Conservation (phyloP, 257 asterid genomes). For the Solanum megistacrolobum region DNA sequence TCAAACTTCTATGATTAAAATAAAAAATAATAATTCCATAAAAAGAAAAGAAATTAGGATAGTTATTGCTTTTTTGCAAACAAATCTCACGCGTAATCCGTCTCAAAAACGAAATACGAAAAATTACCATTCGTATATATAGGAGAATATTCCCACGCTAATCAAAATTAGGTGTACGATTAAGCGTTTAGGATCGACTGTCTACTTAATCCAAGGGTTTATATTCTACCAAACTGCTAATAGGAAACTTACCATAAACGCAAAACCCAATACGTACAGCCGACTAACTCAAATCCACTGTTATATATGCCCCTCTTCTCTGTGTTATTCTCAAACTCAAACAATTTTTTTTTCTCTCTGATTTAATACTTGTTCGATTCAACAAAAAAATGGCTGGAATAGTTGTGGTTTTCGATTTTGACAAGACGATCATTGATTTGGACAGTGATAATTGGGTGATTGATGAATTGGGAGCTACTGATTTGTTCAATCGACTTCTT, state of each 20-base stretch:
- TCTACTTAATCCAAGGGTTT: constrained; percentile 17
- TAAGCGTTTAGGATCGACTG: not conserved
- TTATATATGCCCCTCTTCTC: not conserved
- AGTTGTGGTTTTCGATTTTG: constrained; percentile 30
- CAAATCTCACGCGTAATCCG: too few species aligned
- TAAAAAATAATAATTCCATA: too few species aligned
- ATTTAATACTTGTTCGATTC: not conserved
- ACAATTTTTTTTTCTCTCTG: too few species aligned
- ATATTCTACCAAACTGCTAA: not conserved
- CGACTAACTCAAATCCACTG: not conserved
- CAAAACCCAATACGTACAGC: too few species aligned
- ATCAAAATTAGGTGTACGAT: not conserved
- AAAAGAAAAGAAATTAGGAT: too few species aligned
- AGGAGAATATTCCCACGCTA: not conserved
- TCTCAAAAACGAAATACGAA: too few species aligned
- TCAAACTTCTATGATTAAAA: too few species aligned
- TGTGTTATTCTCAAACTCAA: not conserved
- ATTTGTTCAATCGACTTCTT: constrained; percentile 22
- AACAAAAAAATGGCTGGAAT: constrained; percentile 6
- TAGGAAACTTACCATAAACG: too few species aligned
- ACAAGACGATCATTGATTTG: constrained; percentile 24
- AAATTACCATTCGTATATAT: too few species aligned
- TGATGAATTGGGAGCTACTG: constrained; percentile 18
- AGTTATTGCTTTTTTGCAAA: too few species aligned
- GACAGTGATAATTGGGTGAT: constrained; percentile 39